A percentile compares a stretch with the other conserved stretches of the same genome.
Conservation (phyloP, 257 asterid genomes). For the Hygrophila difformis region DNA sequence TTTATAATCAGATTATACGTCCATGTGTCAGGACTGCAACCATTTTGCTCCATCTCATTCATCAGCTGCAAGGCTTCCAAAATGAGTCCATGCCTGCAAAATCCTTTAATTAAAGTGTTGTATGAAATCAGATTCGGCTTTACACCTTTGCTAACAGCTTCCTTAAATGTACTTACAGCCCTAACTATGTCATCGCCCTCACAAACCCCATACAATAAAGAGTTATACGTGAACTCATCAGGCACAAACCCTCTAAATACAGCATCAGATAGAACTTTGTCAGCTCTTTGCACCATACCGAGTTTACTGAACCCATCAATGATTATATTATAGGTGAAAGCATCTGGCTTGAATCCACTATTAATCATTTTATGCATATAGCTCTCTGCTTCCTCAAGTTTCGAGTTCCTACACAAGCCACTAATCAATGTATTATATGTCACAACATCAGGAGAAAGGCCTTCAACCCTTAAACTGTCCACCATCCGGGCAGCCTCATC, state of each 20-base stretch:
- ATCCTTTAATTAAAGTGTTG: constrained; percentile 69
- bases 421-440: constrained; percentile 72
- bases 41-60: constrained; percentile 58
- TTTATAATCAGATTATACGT: constrained; percentile 75
- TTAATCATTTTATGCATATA: constrained; percentile 77
- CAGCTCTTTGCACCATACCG: constrained; percentile 55
- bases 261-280: constrained; percentile 57
- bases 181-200: constrained; percentile 63
- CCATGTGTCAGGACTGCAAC: constrained; percentile 68
- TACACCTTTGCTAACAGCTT: constrained; percentile 48
- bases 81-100: constrained; percentile 51
- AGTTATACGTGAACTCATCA: constrained; percentile 71
- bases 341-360: constrained; percentile 62
- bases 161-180: constrained; percentile 45
- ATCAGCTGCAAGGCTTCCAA: constrained; percentile 68
- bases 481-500: constrained; percentile 62
- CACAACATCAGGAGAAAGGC: constrained; percentile 66
- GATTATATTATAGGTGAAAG: constrained; percentile 72
- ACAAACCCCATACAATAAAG: constrained; percentile 63
- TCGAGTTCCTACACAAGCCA: constrained; percentile 81
- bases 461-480: constrained; percentile 30
- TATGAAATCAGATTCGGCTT: constrained; percentile 44
- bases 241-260: constrained; percentile 69
- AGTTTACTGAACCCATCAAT: constrained; percentile 74
- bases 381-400: constrained; percentile 63